phyloP scores from a whole-genome alignment of 192 early-diverging fungal genomes.

The Pecoramyces ruminantium region DNA sequence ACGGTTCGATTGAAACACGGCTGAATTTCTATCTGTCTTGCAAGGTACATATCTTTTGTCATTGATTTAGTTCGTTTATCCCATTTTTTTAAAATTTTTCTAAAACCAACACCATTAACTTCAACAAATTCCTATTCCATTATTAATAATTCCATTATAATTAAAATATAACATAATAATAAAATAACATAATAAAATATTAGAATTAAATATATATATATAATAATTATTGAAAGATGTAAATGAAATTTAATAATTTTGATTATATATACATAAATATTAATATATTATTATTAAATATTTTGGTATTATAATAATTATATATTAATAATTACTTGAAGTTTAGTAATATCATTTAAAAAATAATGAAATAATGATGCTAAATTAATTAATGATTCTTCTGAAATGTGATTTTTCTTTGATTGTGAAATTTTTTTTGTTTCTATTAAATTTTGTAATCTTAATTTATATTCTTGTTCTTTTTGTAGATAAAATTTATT shows the following conservation, averaged over 20 bases:
- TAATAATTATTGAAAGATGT: too few species aligned
- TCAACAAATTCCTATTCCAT: slow-evolving; percentile 76
- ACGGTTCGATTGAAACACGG: slow-evolving; percentile 93
- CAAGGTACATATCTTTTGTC: slow-evolving; percentile 94
- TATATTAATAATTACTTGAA: slow-evolving; percentile 54
- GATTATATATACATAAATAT: too few species aligned
- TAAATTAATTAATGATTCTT: neutral
- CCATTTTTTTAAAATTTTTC: slow-evolving; percentile 99
- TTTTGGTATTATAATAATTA: too few species aligned
- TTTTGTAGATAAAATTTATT: neutral
- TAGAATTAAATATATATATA: too few species aligned
- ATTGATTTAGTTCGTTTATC: slow-evolving; percentile 95
- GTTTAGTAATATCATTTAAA: slow-evolving; percentile 71
- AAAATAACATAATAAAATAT: too few species aligned
- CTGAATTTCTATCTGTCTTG: slow-evolving; percentile 92
- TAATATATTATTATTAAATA: neutral
- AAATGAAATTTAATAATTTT: too few species aligned
- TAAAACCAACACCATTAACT: slow-evolving; percentile 86
- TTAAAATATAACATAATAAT: too few species aligned
- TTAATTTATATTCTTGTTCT: neutral
- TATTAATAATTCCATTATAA: neutral
- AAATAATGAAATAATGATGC: neutral
- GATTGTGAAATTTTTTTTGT: neutral
- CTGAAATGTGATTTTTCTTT: neutral
- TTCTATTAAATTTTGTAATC: neutral